These are phyloP conservation scores for Populus nigra DNA, from an alignment of 345 rosid species.

Conservation along the genomic window DNA sequence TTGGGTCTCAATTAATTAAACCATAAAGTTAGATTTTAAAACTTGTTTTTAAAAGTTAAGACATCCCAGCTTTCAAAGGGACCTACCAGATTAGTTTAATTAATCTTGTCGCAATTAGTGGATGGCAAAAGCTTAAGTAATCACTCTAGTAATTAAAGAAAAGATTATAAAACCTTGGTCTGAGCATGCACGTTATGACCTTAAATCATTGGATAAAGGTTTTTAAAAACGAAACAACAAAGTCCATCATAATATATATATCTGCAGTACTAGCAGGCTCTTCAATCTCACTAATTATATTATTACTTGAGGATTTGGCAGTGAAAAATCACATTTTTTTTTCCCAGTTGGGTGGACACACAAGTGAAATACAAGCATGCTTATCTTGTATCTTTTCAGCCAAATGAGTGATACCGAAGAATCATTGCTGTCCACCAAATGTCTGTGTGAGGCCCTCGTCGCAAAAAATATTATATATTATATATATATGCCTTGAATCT, in stretches of 20 bases:
- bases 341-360: not conserved
- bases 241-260: too few relatives aligned
- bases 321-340: not conserved
- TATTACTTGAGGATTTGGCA: not conserved
- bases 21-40: conserved; percentile 33
- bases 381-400: not conserved
- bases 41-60: conserved; percentile 43
- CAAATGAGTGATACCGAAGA: not conserved
- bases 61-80: conserved; percentile 35
- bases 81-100: conserved; percentile 20
- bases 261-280: not conserved
- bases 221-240: not conserved
- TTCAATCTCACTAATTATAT: not conserved
- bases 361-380: not conserved
- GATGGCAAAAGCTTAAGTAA: not conserved
- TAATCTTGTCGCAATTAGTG: conserved; percentile 9
- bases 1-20: conserved; percentile 34
- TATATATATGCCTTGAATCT: not conserved
- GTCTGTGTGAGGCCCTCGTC: not conserved
- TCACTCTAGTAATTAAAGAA: not conserved
- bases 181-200: not conserved
- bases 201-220: not conserved
- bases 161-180: not conserved
- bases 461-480: too few relatives aligned
- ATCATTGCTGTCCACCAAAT: not conserved